A percentile compares a stretch with the other conserved stretches of the same genome.
These are phyloP conservation scores for Oidium heveae DNA, from an alignment of 2,329 filamentous ascomycete genomes.

Conservation along the genomic window DNA sequence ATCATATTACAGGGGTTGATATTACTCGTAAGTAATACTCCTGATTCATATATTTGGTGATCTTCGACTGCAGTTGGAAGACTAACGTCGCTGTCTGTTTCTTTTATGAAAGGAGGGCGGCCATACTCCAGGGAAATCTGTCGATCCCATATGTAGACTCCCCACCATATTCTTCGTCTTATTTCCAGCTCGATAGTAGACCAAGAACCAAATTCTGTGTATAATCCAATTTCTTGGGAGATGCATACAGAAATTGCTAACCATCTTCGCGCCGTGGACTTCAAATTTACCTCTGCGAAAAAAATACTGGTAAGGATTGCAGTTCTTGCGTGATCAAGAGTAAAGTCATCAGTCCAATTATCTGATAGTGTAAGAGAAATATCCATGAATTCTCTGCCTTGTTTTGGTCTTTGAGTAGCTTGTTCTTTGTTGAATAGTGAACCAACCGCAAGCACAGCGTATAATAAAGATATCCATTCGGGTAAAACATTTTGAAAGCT, in stretches of 20 bases:
- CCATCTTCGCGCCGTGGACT: constrained; percentile 69
- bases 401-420: constrained; percentile 26
- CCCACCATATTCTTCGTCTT: constrained; percentile 79
- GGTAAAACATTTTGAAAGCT: constrained; percentile 33
- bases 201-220: constrained; percentile 49
- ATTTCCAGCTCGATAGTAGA: constrained; percentile 60
- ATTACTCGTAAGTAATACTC: constrained; percentile 25
- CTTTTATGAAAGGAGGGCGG: constrained; percentile 58
- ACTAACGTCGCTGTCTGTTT: constrained; percentile 64
- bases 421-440: constrained; percentile 41
- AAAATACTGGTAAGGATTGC: constrained; percentile 54
- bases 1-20: constrained; percentile 42
- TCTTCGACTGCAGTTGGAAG: constrained; percentile 65
- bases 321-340: constrained; percentile 48
- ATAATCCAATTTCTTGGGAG: constrained; percentile 62
- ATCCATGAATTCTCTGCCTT: constrained; percentile 43
- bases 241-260: constrained; percentile 55
- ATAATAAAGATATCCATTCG: constrained; percentile 59
- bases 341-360: constrained; percentile 57
- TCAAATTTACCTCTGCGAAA: constrained; percentile 64
- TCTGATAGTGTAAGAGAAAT: constrained; percentile 45
- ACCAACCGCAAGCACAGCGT: constrained; percentile 61
- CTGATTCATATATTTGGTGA: constrained; percentile 39
- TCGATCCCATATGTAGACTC: constrained; percentile 71
- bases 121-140: constrained; percentile 58